These are phyloP conservation scores for Pythium plurisporium DNA, from an alignment of 352 stramenopile species.

Conservation along the genomic window DNA sequence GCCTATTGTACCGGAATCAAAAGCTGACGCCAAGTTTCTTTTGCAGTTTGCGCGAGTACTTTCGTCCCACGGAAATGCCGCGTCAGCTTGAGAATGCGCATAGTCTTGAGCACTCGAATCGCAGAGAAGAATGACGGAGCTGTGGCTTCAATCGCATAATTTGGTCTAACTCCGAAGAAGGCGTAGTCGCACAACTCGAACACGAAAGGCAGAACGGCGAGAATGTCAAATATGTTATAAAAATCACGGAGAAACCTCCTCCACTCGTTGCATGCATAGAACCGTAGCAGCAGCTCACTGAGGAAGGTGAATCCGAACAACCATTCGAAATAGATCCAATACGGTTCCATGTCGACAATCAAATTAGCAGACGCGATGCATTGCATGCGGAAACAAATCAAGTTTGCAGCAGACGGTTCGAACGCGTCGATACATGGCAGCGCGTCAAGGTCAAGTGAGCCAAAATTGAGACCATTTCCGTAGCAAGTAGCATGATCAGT, in stretches of 20 bases:
- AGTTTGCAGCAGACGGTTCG: slow-evolving; percentile 9
- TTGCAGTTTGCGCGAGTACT: slow-evolving; percentile 54
- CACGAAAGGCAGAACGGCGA: slow-evolving; percentile 61
- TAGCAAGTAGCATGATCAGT: slow-evolving; percentile 35
- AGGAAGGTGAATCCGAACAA: slow-evolving; percentile 54
- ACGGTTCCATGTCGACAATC: slow-evolving; percentile 56
- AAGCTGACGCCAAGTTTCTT: slow-evolving; percentile 50
- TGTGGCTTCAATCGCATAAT: slow-evolving; percentile 60
- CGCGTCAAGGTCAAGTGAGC: slow-evolving; percentile 28
- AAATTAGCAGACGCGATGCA: slow-evolving; percentile 28
- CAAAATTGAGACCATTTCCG: slow-evolving; percentile 48
- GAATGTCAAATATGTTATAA: slow-evolving; percentile 62
- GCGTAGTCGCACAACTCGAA: slow-evolving; percentile 39
- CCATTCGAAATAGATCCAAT: slow-evolving; percentile 80
- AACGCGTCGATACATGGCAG: slow-evolving; percentile 36
- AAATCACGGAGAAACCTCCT: slow-evolving; percentile 41
- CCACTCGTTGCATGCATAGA: slow-evolving; percentile 40
- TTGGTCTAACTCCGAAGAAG: slow-evolving; percentile 30
- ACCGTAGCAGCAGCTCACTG: slow-evolving; percentile 50
- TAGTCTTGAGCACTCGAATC: slow-evolving; percentile 65
- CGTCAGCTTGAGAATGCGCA: slow-evolving; percentile 72
- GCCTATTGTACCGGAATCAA: slow-evolving; percentile 51
- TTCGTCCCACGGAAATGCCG: slow-evolving; percentile 64
- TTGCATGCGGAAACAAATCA: slow-evolving; percentile 53
- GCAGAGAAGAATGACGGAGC: slow-evolving; percentile 59